phyloP scores from a whole-genome alignment of 768 basidiomycete genomes.

The Roridomyces roridus region DNA sequence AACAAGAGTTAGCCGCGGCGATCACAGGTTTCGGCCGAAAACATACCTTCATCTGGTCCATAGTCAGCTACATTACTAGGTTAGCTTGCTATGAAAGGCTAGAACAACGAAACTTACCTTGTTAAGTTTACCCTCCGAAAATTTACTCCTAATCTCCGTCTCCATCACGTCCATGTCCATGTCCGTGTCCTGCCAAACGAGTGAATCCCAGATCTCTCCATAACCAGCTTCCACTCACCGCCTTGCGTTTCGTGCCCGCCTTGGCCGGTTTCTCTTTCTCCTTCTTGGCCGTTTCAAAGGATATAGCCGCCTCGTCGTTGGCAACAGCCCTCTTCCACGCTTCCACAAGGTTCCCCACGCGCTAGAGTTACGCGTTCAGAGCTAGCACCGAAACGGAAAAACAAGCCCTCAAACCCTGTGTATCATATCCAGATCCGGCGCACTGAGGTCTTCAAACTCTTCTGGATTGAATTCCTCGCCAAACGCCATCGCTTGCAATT shows the following conservation, averaged over 20 bases:
- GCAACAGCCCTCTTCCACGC: constrained; percentile 72
- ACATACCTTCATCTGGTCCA: constrained; percentile 79
- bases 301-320: constrained; percentile 62
- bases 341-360: constrained; percentile 70
- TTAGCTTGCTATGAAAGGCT: background rate
- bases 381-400: background rate
- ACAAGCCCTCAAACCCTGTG: constrained; percentile 60
- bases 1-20: background rate
- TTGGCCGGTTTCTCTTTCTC: background rate
- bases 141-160: constrained; percentile 73
- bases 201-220: too few relatives aligned
- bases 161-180: too few relatives aligned
- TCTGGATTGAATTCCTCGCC: constrained; percentile 85
- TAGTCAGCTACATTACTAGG: constrained; percentile 66
- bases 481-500: constrained; percentile 92
- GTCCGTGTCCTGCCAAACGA: constrained; percentile 55
- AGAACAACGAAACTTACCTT: constrained; percentile 59
- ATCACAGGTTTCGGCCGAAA: background rate
- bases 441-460: constrained; percentile 81
- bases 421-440: constrained; percentile 78
- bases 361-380: constrained; percentile 43
- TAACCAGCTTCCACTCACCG: constrained; percentile 54
- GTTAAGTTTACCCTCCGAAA: constrained; percentile 59
- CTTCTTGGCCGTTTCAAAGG: constrained; percentile 39
- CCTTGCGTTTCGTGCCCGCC: constrained; percentile 67